Evolutionary conservation across 257 asterid genomes (phyloP).

Genomic region (Ajuga chamaepitys): DNA sequence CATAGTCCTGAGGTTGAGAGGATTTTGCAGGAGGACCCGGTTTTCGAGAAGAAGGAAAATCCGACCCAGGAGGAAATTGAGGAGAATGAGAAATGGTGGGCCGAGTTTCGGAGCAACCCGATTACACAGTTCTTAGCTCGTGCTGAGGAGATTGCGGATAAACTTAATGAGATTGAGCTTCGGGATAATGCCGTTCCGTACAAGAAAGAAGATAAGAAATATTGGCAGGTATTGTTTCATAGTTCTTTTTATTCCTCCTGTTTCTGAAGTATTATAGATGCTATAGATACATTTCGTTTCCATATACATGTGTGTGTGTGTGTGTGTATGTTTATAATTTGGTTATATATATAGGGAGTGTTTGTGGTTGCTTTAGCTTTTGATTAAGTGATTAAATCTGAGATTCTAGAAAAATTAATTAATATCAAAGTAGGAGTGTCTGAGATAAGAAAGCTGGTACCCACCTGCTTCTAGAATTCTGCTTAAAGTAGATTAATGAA

Average conservation of each 20-base stretch:
- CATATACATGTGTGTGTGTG: neutral
- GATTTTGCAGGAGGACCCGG: conserved; percentile 59
- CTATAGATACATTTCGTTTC: neutral
- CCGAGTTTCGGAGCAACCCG: conserved; percentile 54
- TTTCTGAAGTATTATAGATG: too few species aligned
- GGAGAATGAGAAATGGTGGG: conserved; percentile 83
- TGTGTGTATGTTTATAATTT: too few species aligned
- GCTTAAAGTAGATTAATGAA: too few species aligned
- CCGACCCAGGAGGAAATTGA: conserved; percentile 67
- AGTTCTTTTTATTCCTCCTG: too few species aligned
- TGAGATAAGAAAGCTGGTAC: too few species aligned
- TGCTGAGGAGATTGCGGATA: conserved; percentile 78
- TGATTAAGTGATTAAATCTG: too few species aligned
- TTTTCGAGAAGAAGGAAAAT: conserved; percentile 66
- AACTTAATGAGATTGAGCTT: conserved; percentile 73
- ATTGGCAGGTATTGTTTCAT: conserved; percentile 59
- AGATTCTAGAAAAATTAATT: too few species aligned
- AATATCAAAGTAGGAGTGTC: too few species aligned
- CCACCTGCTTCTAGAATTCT: too few species aligned
- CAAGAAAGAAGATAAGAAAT: conserved; percentile 59
- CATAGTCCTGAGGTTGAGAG: conserved; percentile 72
- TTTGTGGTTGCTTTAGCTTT: neutral
- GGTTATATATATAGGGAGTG: neutral
- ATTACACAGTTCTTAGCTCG: conserved; percentile 63
- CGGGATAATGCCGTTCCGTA: conserved; percentile 58